Conservation (phyloP, 2,329 filamentous ascomycete genomes). For the Sodiomyces alkalinus region DNA sequence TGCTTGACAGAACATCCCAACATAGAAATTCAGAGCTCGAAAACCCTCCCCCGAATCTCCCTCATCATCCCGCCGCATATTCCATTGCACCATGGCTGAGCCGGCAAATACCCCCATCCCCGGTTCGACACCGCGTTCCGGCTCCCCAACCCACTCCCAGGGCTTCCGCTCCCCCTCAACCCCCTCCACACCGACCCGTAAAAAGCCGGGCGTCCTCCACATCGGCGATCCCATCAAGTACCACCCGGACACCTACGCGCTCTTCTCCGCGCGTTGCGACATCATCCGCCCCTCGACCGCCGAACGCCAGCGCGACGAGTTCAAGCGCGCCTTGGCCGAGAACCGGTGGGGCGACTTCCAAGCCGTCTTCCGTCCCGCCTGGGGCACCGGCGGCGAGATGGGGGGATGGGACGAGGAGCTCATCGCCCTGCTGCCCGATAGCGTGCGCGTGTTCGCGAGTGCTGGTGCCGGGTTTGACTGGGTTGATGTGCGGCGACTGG, state of each 20-base stretch:
- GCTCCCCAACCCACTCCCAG: conserved; percentile 18
- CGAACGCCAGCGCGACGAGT: conserved; percentile 34
- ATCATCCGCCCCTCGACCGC: conserved; percentile 33
- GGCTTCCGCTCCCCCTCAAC: conserved; percentile 2
- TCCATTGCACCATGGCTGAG: conserved; percentile 30
- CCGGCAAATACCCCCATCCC: conserved; percentile 28
- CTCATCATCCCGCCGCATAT: too few relatives aligned
- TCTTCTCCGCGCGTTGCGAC: conserved; percentile 27
- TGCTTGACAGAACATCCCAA: too few relatives aligned
- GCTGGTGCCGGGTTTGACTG: conserved; percentile 54
- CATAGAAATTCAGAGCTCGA: too few relatives aligned
- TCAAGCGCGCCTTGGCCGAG: conserved; percentile 32
- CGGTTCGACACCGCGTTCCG: conserved; percentile 26
- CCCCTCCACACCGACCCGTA: conserved; percentile 5
- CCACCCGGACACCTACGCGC: conserved; percentile 29
- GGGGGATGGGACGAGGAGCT: conserved; percentile 47
- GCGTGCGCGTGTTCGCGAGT: conserved; percentile 45
- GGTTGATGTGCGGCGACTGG: conserved; percentile 47
- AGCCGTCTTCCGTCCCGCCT: conserved; percentile 44
- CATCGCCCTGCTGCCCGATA: conserved; percentile 36
- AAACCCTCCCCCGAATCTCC: too few relatives aligned
- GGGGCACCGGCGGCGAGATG: conserved; percentile 51
- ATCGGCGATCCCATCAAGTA: conserved; percentile 51
- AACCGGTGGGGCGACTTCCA: conserved; percentile 38
- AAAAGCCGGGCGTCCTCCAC: conserved; percentile 48